These are phyloP conservation scores for Panicum miliaceum DNA, from an alignment of 176 grass and related monocot species.

Conservation along the genomic window DNA sequence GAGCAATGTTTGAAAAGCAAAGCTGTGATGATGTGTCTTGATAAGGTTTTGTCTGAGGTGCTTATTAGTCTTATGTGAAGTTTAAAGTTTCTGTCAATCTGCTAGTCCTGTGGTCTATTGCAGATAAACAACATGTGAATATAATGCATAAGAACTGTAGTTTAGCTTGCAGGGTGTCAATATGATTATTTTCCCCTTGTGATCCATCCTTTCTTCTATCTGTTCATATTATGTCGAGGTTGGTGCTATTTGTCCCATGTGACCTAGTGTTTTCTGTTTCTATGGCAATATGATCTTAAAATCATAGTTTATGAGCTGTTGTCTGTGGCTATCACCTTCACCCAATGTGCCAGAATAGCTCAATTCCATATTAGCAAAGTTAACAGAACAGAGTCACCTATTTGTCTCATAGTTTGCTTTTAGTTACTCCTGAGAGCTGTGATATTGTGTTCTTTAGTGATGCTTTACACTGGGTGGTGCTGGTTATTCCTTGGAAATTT, in stretches of 20 bases:
- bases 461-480: constrained; percentile 17
- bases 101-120: not conserved
- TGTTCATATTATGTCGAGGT: not conserved
- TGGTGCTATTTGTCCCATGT: not conserved
- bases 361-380: not conserved
- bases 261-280: not conserved
- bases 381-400: not conserved
- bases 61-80: not conserved
- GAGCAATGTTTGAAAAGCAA: constrained; percentile 4
- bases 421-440: not conserved
- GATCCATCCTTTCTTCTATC: not conserved
- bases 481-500: constrained; percentile 28
- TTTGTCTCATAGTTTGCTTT: constrained; percentile 15
- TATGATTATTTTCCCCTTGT: not conserved
- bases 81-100: constrained; percentile 8
- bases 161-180: not conserved
- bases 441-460: constrained; percentile 15
- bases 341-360: constrained; percentile 7
- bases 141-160: not conserved
- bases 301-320: not conserved
- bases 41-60: not conserved
- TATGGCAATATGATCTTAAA: not conserved
- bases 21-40: not conserved
- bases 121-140: not conserved
- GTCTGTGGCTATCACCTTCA: not conserved